phyloP scores from a whole-genome alignment of 2,329 filamentous ascomycete species.

The Paraphaeosphaeria sporulosa region DNA sequence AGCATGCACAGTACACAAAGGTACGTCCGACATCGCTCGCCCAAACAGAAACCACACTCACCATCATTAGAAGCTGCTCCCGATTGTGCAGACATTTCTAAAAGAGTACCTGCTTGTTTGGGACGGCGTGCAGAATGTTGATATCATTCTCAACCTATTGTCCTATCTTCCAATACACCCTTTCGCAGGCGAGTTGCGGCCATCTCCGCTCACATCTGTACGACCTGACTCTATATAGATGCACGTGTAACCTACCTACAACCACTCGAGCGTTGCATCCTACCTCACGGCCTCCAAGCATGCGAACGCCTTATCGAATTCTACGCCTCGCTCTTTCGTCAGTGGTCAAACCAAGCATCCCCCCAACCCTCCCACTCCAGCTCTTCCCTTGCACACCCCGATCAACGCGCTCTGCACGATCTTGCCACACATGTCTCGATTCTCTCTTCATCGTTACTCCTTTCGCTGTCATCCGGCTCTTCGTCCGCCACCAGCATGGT shows the following conservation, averaged over 20 bases:
- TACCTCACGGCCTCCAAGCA: conserved; percentile 53
- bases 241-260: conserved; percentile 49
- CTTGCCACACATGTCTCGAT: conserved; percentile 41
- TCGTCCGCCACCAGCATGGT: conserved; percentile 51
- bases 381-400: conserved; percentile 49
- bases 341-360: conserved; percentile 55
- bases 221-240: conserved; percentile 26
- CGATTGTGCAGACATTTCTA: conserved; percentile 43
- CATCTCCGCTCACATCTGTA: conserved; percentile 23
- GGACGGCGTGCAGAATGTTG: conserved; percentile 43
- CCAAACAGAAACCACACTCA: conserved; percentile 12
- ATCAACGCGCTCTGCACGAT: conserved; percentile 43
- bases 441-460: conserved; percentile 39
- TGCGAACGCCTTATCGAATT: conserved; percentile 69
- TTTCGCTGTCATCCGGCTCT: conserved; percentile 29
- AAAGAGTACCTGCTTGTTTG: conserved; percentile 45
- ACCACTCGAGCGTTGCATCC: conserved; percentile 51
- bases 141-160: conserved; percentile 61
- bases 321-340: conserved; percentile 71
- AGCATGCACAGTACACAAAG: conserved; percentile 46
- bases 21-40: conserved; percentile 23
- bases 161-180: conserved; percentile 52
- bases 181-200: conserved; percentile 61
- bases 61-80: conserved; percentile 38
- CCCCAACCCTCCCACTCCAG: conserved; percentile 23